Evolutionary conservation across 768 basidiomycete genomes (phyloP), one percentile per base, ranked within the genome.

Genomic region (Tylopilus rubrobrunneus): DNA sequence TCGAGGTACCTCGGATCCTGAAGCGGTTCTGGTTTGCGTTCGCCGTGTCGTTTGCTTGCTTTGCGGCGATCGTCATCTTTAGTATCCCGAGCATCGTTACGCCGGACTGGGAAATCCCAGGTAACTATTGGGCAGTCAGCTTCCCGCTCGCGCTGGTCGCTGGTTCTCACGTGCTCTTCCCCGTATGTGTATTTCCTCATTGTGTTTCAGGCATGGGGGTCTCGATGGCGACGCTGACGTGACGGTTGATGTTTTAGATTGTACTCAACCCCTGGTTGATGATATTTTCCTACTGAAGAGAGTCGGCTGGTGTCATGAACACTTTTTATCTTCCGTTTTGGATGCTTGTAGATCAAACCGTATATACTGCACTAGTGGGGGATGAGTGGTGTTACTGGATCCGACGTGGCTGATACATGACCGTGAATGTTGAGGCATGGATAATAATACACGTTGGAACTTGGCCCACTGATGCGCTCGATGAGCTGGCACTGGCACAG

Each of bases 201-300:
- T 34, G 34, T 34, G 34, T 15, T 34, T 12, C 34, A 12, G 11
- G 8, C 31, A 31, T 31, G 33, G 33, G 11, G 25, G 34, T 36
- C 14, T 36, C 34, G 34, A 36, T 36, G 34, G 34, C 14, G 34
- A 36, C 34, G 17, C 5, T n/a, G 37, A 37, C 5, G 36, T 37
- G 15, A 19, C n/a, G 37, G 19, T 17, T 19, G 0, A 39, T 39
- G 39, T 19, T 34, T 19, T 15, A 87, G 78, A 86, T 95, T 51
- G 83, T 92, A 19, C 79, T 94, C 40, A 94, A 94, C 61, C 92
- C 90, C 1, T 90, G 87, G 86, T 72, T 92, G 50, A 89, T 91
- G 86, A 87, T 91, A 43, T 92, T 92, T 71, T 85, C 84, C 0
- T 82, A 80, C 23, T 68, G 52, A 71, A 11, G n/a, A 10, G 17